Conservation (phyloP, 371 early-diverging fungal species). For the Mortierella sp. region DNA sequence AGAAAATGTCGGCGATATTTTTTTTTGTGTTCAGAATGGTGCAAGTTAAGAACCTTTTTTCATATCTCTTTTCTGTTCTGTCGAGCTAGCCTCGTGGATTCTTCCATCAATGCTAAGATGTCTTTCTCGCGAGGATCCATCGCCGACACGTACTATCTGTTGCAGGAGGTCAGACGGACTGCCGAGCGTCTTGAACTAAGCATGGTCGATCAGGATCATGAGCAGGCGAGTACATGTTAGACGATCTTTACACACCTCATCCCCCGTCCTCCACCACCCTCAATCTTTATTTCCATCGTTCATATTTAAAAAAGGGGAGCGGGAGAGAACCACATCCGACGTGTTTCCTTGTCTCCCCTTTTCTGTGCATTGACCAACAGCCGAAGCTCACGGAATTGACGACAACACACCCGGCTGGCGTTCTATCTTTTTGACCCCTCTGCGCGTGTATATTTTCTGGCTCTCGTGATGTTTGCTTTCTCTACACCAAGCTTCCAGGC, state of each 20-base stretch:
- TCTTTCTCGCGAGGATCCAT: constrained; percentile 25
- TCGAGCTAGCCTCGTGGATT: constrained; percentile 31
- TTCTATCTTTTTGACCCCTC: not conserved
- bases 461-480: too few relatives aligned
- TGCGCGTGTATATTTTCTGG: not conserved
- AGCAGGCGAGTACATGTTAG: constrained; percentile 23
- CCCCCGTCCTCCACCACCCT: too few relatives aligned
- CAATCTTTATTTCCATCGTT: not conserved
- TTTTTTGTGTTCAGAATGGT: not conserved
- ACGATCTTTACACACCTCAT: too few relatives aligned
- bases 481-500: not conserved
- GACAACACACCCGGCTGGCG: too few relatives aligned
- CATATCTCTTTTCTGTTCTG: not conserved
- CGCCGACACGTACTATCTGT: constrained; percentile 17
- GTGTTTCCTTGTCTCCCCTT: not conserved
- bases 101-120: constrained; percentile 18
- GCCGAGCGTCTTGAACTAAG: constrained; percentile 17
- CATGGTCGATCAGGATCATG: constrained; percentile 9
- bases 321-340: constrained; percentile 11
- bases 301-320: not conserved
- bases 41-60: constrained; percentile 3
- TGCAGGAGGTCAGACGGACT: constrained; percentile 30
- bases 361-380: constrained; percentile 1
- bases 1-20: constrained; percentile 19
- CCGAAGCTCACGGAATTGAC: not conserved